phyloP scores from a whole-genome alignment of 164 flowering plant genomes.

The Euptelea pleiosperma region DNA sequence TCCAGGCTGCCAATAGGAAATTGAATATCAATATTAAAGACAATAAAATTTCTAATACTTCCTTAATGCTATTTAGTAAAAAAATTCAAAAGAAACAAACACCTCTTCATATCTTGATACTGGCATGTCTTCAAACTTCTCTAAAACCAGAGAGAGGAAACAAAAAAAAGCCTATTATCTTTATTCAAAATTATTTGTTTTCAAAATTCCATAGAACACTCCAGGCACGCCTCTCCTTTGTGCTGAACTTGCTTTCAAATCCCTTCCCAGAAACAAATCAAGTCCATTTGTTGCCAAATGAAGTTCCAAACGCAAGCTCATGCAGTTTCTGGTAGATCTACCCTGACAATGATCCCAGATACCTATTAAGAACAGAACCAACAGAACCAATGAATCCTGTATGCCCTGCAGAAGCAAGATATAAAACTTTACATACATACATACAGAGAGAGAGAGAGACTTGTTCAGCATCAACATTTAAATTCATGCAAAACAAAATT shows the following conservation, averaged over 20 bases:
- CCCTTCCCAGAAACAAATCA: neutral
- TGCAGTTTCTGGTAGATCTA: neutral
- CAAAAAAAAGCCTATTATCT: neutral
- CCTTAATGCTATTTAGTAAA: conserved; percentile 9
- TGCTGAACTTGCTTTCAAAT: neutral
- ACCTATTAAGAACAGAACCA: too few relatives aligned
- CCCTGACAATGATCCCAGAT: too few relatives aligned
- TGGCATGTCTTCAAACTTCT: conserved; percentile 24
- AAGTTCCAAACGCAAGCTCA: neutral
- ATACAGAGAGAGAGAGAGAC: too few relatives aligned
- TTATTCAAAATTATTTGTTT: neutral
- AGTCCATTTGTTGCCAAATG: neutral
- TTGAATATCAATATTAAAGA: conserved; percentile 16
- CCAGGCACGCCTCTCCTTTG: neutral
- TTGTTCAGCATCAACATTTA: too few relatives aligned
- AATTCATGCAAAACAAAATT: neutral
- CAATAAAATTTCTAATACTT: neutral
- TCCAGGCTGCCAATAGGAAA: conserved; percentile 41
- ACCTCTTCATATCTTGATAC: conserved; percentile 34
- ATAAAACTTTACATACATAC: too few relatives aligned
- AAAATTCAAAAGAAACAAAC: conserved; percentile 19
- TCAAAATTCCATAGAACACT: neutral
- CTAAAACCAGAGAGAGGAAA: too few relatives aligned
- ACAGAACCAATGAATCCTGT: too few relatives aligned
- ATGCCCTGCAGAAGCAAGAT: too few relatives aligned